Evolutionary conservation across 2,329 filamentous ascomycete species (phyloP).

Genomic region (Beauveria scarabaeidicola): DNA sequence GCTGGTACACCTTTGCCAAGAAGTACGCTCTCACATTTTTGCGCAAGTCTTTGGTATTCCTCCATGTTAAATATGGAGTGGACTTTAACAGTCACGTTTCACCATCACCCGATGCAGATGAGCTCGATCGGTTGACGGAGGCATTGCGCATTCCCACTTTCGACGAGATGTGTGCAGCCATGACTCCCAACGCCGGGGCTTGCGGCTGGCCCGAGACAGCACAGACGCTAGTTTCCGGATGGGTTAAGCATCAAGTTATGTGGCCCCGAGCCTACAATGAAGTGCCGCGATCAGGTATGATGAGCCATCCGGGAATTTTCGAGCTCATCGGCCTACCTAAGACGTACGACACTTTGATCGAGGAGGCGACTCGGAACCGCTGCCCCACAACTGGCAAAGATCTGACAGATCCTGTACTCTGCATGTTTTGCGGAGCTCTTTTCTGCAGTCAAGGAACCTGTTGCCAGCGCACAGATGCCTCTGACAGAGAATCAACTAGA

Average conservation of each 20-base stretch:
- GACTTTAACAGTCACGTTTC: constrained; percentile 69
- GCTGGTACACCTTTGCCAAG: constrained; percentile 54
- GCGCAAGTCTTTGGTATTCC: constrained; percentile 72
- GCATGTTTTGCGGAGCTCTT: constrained; percentile 92
- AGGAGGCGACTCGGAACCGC: constrained; percentile 73
- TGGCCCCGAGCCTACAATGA: constrained; percentile 26
- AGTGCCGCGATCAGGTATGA: constrained; percentile 34
- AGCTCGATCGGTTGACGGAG: constrained; percentile 74
- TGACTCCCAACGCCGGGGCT: constrained; percentile 35
- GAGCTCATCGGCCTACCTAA: constrained; percentile 88
- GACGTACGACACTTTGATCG: constrained; percentile 86
- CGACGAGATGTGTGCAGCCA: constrained; percentile 63
- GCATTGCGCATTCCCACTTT: constrained; percentile 69
- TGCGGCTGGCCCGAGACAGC: constrained; percentile 43
- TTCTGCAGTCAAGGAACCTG: constrained; percentile 93
- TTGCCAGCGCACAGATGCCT: constrained; percentile 60
- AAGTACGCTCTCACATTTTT: constrained; percentile 88
- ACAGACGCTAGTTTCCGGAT: constrained; percentile 48
- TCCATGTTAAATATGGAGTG: constrained; percentile 82
- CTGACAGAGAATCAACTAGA: constrained; percentile 34
- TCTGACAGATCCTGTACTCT: constrained; percentile 81
- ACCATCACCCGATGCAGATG: constrained; percentile 56
- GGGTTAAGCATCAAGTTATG: constrained; percentile 59
- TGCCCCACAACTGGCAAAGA: constrained; percentile 91
- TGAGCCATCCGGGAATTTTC: constrained; percentile 82